These are phyloP conservation scores for Talaromyces nanjingensis DNA, from an alignment of 495 filamentous ascomycete genomes.

Conservation along the genomic window DNA sequence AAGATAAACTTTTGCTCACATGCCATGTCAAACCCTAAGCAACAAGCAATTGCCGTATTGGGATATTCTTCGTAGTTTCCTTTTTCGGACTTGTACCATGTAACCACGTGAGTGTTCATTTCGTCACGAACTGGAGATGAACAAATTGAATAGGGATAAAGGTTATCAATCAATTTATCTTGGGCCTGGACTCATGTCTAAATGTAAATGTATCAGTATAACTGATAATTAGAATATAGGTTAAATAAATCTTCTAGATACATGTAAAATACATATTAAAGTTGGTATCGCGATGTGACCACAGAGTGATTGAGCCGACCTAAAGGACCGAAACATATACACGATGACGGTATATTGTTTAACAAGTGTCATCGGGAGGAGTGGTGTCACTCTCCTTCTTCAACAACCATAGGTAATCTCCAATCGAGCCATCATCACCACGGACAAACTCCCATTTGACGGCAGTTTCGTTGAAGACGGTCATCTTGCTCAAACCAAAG, in stretches of 20 bases:
- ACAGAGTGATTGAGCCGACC: neutral
- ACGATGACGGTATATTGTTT: neutral
- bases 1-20: neutral
- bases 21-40: neutral
- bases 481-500: slow-evolving; percentile 45
- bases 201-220: neutral
- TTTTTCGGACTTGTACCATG: neutral
- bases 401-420: slow-evolving; percentile 35
- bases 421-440: slow-evolving; percentile 33
- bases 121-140: neutral
- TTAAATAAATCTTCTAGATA: neutral
- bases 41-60: neutral
- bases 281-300: neutral
- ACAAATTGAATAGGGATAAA: neutral
- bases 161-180: neutral
- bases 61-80: neutral
- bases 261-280: slow-evolving; percentile 1
- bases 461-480: slow-evolving; percentile 31
- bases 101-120: neutral
- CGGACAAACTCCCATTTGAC: slow-evolving; percentile 40
- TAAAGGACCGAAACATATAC: neutral
- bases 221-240: neutral
- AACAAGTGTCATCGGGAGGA: slow-evolving; percentile 2
- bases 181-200: neutral
- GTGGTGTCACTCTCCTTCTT: slow-evolving; percentile 16